phyloP scores from a whole-genome alignment of 768 basidiomycete genomes.

The Russula vinacea region DNA sequence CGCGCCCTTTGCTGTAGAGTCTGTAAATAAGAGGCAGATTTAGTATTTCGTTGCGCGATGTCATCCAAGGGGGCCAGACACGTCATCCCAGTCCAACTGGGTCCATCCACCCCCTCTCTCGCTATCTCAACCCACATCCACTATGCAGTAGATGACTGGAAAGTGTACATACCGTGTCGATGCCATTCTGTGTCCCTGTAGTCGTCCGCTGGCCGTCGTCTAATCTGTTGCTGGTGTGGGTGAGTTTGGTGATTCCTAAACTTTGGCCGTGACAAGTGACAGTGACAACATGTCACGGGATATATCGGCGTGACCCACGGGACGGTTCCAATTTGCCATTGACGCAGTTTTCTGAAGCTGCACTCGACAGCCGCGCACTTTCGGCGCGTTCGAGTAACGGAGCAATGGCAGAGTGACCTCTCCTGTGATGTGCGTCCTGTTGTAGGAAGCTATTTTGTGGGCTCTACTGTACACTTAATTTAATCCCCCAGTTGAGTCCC shows the following conservation, averaged over 20 bases:
- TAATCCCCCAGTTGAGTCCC: constrained; percentile 25
- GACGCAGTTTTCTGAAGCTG: constrained; percentile 46
- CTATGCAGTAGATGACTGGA: constrained; percentile 11
- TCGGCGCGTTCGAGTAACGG: constrained; percentile 54
- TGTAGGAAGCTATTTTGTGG: constrained; percentile 1
- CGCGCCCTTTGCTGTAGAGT: constrained; percentile 94
- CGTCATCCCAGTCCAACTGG: constrained; percentile 30
- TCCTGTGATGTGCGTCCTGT: constrained; percentile 28
- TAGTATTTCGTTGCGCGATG: not conserved
- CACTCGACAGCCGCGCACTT: constrained; percentile 44
- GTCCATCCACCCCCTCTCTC: constrained; percentile 48
- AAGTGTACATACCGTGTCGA: constrained; percentile 66
- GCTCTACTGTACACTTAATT: constrained; percentile 16
- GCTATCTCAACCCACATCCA: constrained; percentile 29
- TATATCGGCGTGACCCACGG: not conserved
- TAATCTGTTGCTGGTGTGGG: constrained; percentile 27
- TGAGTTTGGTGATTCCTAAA: constrained; percentile 15
- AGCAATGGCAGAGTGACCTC: constrained; percentile 52
- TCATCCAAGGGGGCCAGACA: not conserved
- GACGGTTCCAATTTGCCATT: constrained; percentile 36
- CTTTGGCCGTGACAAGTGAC: constrained; percentile 25
- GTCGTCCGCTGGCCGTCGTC: constrained; percentile 31
- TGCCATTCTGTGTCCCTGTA: constrained; percentile 59
- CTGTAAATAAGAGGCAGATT: constrained; percentile 44
- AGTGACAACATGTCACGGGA: not conserved